phyloP scores from a whole-genome alignment of 345 rosid species.

The Eucalyptus erythrocorys region DNA sequence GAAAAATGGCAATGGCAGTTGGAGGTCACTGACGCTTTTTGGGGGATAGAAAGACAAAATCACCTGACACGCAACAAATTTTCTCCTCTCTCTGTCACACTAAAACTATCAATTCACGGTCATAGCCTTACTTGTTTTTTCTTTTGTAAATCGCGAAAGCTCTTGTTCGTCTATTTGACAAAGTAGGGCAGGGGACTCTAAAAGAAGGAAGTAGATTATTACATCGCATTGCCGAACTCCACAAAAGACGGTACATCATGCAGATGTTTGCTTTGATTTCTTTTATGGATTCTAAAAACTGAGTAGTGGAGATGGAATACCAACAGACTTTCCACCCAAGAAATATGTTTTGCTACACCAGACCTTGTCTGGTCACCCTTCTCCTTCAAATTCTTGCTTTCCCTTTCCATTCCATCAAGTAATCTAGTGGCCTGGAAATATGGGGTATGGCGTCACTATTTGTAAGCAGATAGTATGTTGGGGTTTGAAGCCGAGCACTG shows the following conservation, averaged over 20 bases:
- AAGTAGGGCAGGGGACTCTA: constrained; percentile 17
- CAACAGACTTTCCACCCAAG: neutral
- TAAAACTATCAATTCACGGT: neutral
- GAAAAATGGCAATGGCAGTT: constrained; percentile 43
- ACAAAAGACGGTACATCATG: constrained; percentile 12
- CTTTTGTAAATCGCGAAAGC: constrained; percentile 7
- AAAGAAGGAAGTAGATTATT: constrained; percentile 19
- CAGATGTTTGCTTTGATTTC: neutral
- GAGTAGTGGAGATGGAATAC: neutral
- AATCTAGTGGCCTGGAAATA: neutral
- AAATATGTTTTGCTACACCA: neutral
- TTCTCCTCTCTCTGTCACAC: neutral
- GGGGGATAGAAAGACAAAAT: constrained; percentile 1
- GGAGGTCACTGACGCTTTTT: constrained; percentile 29
- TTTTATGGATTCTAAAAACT: neutral
- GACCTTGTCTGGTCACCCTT: neutral
- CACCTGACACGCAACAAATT: neutral
- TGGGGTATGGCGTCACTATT: neutral
- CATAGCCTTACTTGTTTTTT: neutral
- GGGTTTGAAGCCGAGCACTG: neutral
- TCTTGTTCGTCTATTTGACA: constrained; percentile 23
- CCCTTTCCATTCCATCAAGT: neutral
- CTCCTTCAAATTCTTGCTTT: neutral
- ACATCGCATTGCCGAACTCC: constrained; percentile 11
- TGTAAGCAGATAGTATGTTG: neutral